Evolutionary conservation across 2,329 filamentous ascomycete species (phyloP).

Genomic region (Fusarium burgessii): DNA sequence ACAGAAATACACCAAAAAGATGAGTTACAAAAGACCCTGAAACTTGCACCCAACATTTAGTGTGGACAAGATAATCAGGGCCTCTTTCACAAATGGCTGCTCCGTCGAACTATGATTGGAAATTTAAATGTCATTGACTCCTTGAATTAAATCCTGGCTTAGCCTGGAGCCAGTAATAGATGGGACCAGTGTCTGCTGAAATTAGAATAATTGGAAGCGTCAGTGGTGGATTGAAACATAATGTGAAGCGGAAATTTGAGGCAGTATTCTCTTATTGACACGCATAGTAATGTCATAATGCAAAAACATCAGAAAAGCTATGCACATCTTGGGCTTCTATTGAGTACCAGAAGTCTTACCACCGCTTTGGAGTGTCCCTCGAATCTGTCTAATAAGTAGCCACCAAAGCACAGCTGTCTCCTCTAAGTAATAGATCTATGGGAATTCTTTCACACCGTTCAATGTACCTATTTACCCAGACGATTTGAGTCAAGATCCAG

Average conservation of each 20-base stretch:
- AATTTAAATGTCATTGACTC: constrained; percentile 31
- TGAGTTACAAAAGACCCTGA: neutral
- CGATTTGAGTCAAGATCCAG: neutral
- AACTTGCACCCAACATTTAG: neutral
- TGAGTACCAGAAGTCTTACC: neutral
- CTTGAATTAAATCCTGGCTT: neutral
- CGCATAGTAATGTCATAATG: neutral
- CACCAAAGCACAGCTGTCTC: neutral
- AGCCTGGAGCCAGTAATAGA: neutral
- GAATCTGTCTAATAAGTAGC: no score
- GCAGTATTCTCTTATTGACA: neutral
- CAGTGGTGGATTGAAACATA: neutral
- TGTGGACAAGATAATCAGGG: neutral
- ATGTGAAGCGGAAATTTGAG: neutral
- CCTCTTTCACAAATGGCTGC: neutral
- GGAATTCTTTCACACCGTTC: constrained; percentile 6
- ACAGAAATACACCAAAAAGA: neutral
- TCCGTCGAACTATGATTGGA: neutral
- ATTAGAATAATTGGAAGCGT: neutral
- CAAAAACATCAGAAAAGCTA: neutral
- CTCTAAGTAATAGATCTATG: neutral
- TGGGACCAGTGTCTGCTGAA: neutral
- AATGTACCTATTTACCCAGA: constrained; percentile 13
- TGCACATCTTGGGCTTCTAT: no score
- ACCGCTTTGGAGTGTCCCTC: neutral